Percentiles rank a stretch among this genome's conserved stretches.
Evolutionary conservation across 768 basidiomycete species (phyloP).

Genomic region (Termitomyces sp.): DNA sequence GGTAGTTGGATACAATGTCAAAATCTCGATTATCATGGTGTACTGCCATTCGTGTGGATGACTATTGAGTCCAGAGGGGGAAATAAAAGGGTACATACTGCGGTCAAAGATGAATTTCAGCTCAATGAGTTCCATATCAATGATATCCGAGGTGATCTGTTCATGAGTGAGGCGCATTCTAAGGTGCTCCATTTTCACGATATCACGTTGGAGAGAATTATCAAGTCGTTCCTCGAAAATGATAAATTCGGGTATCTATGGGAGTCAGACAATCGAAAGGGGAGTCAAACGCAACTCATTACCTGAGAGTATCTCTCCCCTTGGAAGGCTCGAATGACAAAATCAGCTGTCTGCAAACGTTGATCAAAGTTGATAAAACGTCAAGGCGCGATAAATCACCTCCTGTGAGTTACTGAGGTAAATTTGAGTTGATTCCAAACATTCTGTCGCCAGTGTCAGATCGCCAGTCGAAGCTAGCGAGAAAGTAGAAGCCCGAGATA

Average conservation of each 20-base stretch:
- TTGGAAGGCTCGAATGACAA: constrained; percentile 73
- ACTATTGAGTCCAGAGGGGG: not conserved
- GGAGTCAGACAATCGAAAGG: not conserved
- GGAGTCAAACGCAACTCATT: not conserved
- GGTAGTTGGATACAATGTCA: constrained; percentile 73
- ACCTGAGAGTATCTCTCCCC: constrained; percentile 85
- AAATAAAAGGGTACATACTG: constrained; percentile 34
- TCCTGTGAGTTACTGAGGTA: constrained; percentile 80
- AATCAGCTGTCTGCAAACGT: constrained; percentile 64
- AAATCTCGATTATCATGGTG: constrained; percentile 90
- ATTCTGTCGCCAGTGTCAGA: constrained; percentile 70
- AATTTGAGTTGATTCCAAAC: constrained; percentile 76
- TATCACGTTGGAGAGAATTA: constrained; percentile 81
- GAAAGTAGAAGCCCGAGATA: constrained; percentile 76
- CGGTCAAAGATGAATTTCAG: constrained; percentile 81
- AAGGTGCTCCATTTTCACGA: constrained; percentile 79
- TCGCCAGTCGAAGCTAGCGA: constrained; percentile 76
- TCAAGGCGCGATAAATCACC: constrained; percentile 29
- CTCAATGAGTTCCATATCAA: constrained; percentile 83
- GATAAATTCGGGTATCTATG: constrained; percentile 81
- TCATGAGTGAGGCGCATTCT: constrained; percentile 83
- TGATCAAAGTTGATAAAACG: not conserved
- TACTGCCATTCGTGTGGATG: constrained; percentile 32
- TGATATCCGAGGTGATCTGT: constrained; percentile 60
- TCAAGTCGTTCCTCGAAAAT: constrained; percentile 77